Evolutionary conservation across 768 basidiomycete genomes (phyloP).

Genomic region (Auricularia cornea): DNA sequence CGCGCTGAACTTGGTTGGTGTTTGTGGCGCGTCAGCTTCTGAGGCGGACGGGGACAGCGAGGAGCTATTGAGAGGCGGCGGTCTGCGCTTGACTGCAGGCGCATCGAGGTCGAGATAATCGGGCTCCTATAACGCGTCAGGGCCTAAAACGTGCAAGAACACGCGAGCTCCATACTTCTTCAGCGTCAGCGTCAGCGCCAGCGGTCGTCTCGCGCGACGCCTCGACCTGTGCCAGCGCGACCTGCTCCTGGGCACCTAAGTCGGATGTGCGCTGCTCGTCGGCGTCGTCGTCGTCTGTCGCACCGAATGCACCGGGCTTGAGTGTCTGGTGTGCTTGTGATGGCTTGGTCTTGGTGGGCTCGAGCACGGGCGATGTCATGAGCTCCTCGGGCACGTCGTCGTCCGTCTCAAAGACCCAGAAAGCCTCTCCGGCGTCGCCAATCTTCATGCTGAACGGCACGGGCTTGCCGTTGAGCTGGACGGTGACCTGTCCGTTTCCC

Average conservation of each 20-base stretch:
- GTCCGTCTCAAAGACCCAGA: conserved; percentile 97
- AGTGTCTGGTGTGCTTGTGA: conserved; percentile 39
- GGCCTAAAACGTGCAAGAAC: background rate
- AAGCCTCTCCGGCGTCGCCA: conserved; percentile 96
- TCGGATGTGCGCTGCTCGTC: conserved; percentile 16
- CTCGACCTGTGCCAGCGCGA: background rate
- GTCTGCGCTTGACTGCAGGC: conserved; percentile 1
- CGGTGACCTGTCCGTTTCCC: conserved; percentile 54
- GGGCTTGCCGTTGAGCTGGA: conserved; percentile 75
- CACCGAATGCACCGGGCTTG: conserved; percentile 11
- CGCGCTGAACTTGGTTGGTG: background rate
- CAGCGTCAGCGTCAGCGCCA: background rate
- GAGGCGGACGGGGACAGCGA: background rate
- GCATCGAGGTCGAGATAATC: conserved; percentile 84
- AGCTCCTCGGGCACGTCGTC: conserved; percentile 89
- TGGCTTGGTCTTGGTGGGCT: conserved; percentile 38
- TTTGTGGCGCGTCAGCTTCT: background rate
- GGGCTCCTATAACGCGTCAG: conserved; percentile 37
- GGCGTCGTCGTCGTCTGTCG: conserved; percentile 17
- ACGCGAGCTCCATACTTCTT: background rate
- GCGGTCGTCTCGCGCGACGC: background rate
- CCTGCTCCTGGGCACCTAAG: conserved; percentile 35
- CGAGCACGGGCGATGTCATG: conserved; percentile 84
- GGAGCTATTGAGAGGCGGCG: background rate
- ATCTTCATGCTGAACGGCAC: conserved; percentile 98